A percentile compares a stretch with the other conserved stretches of the same genome.
Evolutionary conservation across 2,329 filamentous ascomycete genomes (phyloP).

Genomic region (Beauveria pseudobassiana): DNA sequence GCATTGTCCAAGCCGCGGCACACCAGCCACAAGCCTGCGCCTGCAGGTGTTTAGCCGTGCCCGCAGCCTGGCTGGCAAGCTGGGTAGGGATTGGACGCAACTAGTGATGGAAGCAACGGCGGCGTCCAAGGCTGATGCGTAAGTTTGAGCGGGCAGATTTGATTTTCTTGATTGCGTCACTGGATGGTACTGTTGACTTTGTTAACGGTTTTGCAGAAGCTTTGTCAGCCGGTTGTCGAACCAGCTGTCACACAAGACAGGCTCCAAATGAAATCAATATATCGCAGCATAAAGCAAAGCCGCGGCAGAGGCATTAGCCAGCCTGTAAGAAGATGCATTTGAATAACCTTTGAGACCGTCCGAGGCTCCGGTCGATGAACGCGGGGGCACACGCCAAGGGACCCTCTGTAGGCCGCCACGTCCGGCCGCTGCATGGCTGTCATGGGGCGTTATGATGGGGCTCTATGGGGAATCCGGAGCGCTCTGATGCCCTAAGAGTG

Average conservation of each 20-base stretch:
- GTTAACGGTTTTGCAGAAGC: no score
- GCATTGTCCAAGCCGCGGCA: background rate
- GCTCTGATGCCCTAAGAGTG: background rate
- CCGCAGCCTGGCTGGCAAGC: background rate
- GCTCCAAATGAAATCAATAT: background rate
- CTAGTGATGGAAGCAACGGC: background rate
- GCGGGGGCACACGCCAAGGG: conserved; percentile 1
- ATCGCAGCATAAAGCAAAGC: background rate
- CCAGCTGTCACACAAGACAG: no score
- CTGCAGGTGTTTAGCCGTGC: background rate
- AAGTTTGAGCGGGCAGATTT: no score
- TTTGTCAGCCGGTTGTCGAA: no score
- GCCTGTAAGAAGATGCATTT: background rate
- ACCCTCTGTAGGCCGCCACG: background rate
- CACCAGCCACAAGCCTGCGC: background rate
- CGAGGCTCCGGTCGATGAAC: conserved; percentile 10
- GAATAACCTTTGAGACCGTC: background rate
- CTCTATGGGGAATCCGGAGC: background rate
- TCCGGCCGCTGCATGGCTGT: background rate
- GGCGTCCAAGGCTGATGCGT: background rate
- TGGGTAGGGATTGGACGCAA: background rate
- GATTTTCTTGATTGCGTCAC: no score
- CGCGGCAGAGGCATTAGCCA: background rate
- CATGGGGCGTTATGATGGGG: background rate
- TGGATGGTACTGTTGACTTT: no score